Evolutionary conservation across 2,329 filamentous ascomycete genomes (phyloP).

Genomic region (Aspergillus alliaceus): DNA sequence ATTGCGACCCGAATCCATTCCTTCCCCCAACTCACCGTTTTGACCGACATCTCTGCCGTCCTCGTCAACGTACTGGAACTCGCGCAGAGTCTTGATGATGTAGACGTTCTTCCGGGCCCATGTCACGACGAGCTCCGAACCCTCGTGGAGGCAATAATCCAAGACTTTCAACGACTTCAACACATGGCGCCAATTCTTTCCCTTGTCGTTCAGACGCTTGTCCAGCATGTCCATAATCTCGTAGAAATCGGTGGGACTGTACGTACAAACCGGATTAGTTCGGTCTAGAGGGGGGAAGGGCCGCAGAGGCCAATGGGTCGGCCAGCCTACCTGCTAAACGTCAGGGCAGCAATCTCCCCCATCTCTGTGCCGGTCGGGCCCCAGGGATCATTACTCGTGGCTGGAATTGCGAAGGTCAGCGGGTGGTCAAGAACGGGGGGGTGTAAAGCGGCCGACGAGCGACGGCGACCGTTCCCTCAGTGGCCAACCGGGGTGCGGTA

Average conservation of each 20-base stretch:
- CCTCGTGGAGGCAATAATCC: slow-evolving; percentile 96
- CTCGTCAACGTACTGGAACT: slow-evolving; percentile 96
- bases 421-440: slow-evolving; percentile 1
- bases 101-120: slow-evolving; percentile 98
- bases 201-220: slow-evolving; percentile 97
- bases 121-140: slow-evolving; percentile 92
- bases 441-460: background rate
- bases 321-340: slow-evolving; percentile 83
- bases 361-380: slow-evolving; percentile 96
- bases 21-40: slow-evolving; percentile 68
- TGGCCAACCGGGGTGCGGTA: too few species aligned
- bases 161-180: slow-evolving; percentile 96
- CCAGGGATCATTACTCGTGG: slow-evolving; percentile 98
- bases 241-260: slow-evolving; percentile 92
- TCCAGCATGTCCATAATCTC: slow-evolving; percentile 99
- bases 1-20: too few species aligned
- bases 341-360: slow-evolving; percentile 97
- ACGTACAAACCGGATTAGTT: background rate
- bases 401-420: slow-evolving; percentile 50
- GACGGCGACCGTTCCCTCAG: background rate
- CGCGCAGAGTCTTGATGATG: slow-evolving; percentile 96
- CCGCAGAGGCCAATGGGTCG: background rate
- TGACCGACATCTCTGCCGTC: slow-evolving; percentile 94
- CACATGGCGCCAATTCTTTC: slow-evolving; percentile 99
- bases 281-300: background rate